Evolutionary conservation across 2,329 filamentous ascomycete species (phyloP).

Genomic region (Periconia sp.): DNA sequence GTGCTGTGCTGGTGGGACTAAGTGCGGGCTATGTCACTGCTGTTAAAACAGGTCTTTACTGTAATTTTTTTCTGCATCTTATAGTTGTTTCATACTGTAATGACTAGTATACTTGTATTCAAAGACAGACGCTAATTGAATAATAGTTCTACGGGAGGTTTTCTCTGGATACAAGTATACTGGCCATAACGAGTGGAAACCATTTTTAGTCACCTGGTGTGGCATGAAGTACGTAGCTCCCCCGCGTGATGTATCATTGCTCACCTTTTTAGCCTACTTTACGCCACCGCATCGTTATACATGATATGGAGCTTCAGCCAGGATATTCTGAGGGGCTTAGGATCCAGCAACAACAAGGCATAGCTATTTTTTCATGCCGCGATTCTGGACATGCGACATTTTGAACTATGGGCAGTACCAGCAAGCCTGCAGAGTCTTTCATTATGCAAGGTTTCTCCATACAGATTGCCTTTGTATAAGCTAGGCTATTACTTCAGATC

Average conservation of each 20-base stretch:
- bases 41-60: slow-evolving; percentile 3
- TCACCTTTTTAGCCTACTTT: slow-evolving; percentile 2
- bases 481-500: too few relatives aligned
- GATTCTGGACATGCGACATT: too few relatives aligned
- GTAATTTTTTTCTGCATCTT: background rate
- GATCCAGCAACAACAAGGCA: background rate
- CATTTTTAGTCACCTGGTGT: slow-evolving; percentile 4
- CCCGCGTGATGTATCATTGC: background rate
- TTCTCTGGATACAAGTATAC: slow-evolving; percentile 5
- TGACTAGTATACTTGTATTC: too few relatives aligned
- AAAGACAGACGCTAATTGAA: background rate
- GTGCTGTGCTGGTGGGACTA: slow-evolving; percentile 1
- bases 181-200: slow-evolving; percentile 7
- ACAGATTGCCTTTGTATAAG: too few relatives aligned
- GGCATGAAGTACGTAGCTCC: slow-evolving; percentile 6
- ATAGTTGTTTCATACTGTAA: too few relatives aligned
- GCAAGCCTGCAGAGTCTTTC: too few relatives aligned
- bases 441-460: too few relatives aligned
- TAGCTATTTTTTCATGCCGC: too few relatives aligned
- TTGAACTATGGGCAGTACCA: too few relatives aligned
- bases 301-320: slow-evolving; percentile 4
- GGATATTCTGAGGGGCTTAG: slow-evolving; percentile 2
- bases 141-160: slow-evolving; percentile 1
- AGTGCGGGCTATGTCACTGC: slow-evolving; percentile 3
- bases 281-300: slow-evolving; percentile 1